phyloP scores from a whole-genome alignment of 1,139 yeast genomes.

The Scheffersomyces cryptocercus region DNA sequence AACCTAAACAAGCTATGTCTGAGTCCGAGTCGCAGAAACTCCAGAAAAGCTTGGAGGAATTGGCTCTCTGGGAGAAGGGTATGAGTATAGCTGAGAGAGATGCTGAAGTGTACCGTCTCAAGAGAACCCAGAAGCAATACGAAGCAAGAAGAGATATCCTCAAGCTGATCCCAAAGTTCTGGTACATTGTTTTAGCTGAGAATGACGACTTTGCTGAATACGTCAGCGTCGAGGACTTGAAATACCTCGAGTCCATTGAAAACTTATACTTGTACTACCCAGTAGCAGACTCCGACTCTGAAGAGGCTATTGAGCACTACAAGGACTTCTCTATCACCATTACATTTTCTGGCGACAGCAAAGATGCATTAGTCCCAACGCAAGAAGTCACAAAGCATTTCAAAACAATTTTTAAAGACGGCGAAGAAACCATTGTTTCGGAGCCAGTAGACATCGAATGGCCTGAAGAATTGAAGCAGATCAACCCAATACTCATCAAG shows the following conservation, averaged over 20 bases:
- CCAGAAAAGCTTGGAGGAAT: slow-evolving; percentile 21
- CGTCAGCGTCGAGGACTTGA: slow-evolving; percentile 65
- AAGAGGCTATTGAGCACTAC: slow-evolving; percentile 30
- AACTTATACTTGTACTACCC: slow-evolving; percentile 58
- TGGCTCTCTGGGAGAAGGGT: slow-evolving; percentile 58
- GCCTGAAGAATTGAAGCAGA: slow-evolving; percentile 57
- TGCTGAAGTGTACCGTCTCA: slow-evolving; percentile 51
- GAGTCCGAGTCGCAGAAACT: slow-evolving; percentile 2
- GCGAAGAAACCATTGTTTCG: slow-evolving; percentile 55
- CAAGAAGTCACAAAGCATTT: slow-evolving; percentile 61
- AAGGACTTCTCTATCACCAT: slow-evolving; percentile 60
- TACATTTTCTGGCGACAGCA: slow-evolving; percentile 39
- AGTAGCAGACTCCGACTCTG: slow-evolving; percentile 27
- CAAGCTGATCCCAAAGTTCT: slow-evolving; percentile 59
- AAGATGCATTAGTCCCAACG: slow-evolving; percentile 38
- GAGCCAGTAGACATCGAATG: slow-evolving; percentile 52
- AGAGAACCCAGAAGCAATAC: slow-evolving; percentile 52
- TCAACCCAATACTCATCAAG: slow-evolving; percentile 53
- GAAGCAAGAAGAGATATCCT: slow-evolving; percentile 48
- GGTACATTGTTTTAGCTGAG: slow-evolving; percentile 76
- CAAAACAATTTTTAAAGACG: slow-evolving; percentile 43
- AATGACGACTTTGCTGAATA: slow-evolving; percentile 77
- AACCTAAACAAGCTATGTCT: no score
- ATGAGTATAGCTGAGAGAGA: slow-evolving; percentile 59
- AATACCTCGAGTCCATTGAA: slow-evolving; percentile 59